These are phyloP conservation scores for Pleurotus djamor DNA, from an alignment of 768 basidiomycete species.

Conservation along the genomic window DNA sequence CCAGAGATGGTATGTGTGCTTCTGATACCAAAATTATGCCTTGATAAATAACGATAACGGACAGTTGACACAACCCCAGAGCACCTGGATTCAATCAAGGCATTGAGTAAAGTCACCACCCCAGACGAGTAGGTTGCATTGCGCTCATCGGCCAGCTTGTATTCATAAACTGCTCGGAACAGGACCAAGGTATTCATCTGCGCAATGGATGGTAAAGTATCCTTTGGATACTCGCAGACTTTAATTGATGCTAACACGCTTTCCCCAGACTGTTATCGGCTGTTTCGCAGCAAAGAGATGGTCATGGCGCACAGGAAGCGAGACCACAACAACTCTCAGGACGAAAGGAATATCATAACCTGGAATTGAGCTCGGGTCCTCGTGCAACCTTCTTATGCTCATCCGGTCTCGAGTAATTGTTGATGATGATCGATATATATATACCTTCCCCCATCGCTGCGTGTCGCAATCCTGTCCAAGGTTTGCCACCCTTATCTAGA, in stretches of 20 bases:
- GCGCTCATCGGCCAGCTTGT: neutral
- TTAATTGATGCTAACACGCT: neutral
- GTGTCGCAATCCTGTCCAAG: no score
- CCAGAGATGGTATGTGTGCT: constrained; percentile 44
- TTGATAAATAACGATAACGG: neutral
- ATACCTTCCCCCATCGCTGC: no score
- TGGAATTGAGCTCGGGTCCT: constrained; percentile 46
- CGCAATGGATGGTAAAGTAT: constrained; percentile 48
- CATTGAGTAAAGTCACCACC: constrained; percentile 57
- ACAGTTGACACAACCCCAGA: constrained; percentile 55
- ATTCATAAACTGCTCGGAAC: neutral
- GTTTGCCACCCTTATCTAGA: no score
- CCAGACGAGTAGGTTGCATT: constrained; percentile 57
- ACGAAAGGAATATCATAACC: constrained; percentile 56
- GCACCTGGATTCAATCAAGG: constrained; percentile 42
- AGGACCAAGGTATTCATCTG: constrained; percentile 87
- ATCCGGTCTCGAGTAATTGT: no score
- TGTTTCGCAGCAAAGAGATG: constrained; percentile 70
- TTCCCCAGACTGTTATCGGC: constrained; percentile 59
- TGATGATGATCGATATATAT: no score
- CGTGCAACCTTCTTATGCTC: no score
- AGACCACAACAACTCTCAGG: constrained; percentile 65
- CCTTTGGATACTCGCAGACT: neutral
- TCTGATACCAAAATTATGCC: neutral
- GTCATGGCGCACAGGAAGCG: constrained; percentile 71